Base-by-base conservation (phyloP, 2,329 filamentous ascomycete species). In the Paraconiothyrium brasiliense region DNA sequence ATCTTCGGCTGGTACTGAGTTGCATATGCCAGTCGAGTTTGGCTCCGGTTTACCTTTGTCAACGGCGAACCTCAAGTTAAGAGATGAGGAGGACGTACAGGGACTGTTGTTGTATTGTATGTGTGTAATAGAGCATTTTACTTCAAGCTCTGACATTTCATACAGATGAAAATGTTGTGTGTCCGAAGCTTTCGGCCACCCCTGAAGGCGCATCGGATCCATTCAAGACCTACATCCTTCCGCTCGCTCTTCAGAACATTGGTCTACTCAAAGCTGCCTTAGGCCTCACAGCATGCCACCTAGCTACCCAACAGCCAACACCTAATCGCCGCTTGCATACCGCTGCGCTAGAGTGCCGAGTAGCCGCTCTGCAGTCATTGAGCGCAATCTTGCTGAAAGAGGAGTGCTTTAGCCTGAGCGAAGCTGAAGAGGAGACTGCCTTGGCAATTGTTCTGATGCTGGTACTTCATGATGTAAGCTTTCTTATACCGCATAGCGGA, bases 301-400 rank as follows among this genome's bases (percentile, higher is more conserved):
- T 67, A n/a, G 46, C 46, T 14, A 57, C 60, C 8, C 60, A 58
- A 13, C 60, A 58, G 2, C 13, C 30, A 27, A 44, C 34, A 16
- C 57, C 41, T 51, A 58, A 57, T 10, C 44, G 46, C 6, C 22
- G 24, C 11, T 35, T 63, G 37, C 43, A 52, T 6, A 65, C 61
- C 2, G 51, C 60, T 32, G 63, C 63, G 4, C 41, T 67, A 6
- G 55, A 63, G 32, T 60, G 66, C 41, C 60, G 61, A 24, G 54
- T 67, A 9, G 54, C 43, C 8, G 65, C 65, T 30, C 54, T 67
- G 20, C 65, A 63, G 30, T 59, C 60, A 6, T 39, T 67, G 24
- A 67, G 63, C 41, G 49, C 58, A n/a, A 47, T 67, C 14, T 35
- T 67, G 14, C n/a, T 65, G 11, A 65, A 67, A 35, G 65, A 67